phyloP scores from a whole-genome alignment of 202 grass and related monocot genomes.

The Miscanthus sacchariflorus region DNA sequence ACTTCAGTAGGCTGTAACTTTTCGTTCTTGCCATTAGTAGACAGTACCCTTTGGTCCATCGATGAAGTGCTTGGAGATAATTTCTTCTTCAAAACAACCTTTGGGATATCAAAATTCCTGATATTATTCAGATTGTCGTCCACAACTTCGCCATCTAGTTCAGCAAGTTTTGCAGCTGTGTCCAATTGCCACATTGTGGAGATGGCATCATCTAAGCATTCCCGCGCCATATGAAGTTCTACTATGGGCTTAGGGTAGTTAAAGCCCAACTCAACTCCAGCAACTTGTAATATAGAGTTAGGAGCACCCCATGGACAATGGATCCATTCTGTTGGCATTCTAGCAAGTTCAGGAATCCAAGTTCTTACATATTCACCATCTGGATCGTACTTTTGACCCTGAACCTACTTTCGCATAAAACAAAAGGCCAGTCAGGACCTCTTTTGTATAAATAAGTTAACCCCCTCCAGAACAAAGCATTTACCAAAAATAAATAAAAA shows the following conservation, averaged over 20 bases:
- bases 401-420: slow-evolving; percentile 62
- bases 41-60: slow-evolving; percentile 56
- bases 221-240: slow-evolving; percentile 63
- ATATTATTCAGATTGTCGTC: slow-evolving; percentile 79
- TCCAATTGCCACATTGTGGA: slow-evolving; percentile 86
- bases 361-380: slow-evolving; percentile 88
- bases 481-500: slow-evolving; percentile 16
- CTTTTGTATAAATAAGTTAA: slow-evolving; percentile 7
- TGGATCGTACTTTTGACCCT: slow-evolving; percentile 83
- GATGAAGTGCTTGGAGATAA: slow-evolving; percentile 48
- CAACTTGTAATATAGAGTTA: slow-evolving; percentile 67
- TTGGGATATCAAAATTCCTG: slow-evolving; percentile 78
- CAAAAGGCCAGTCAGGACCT: slow-evolving; percentile 33
- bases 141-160: slow-evolving; percentile 67
- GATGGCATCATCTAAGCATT: slow-evolving; percentile 78
- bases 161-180: slow-evolving; percentile 65
- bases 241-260: slow-evolving; percentile 91
- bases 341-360: slow-evolving; percentile 88
- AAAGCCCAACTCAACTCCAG: slow-evolving; percentile 77
- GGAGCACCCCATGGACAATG: slow-evolving; percentile 93
- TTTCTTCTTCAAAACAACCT: slow-evolving; percentile 70
- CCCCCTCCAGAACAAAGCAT: neutral
- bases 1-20: slow-evolving; percentile 34
- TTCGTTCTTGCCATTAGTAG: slow-evolving; percentile 41
- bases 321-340: slow-evolving; percentile 90